Conservation (phyloP, 192 early-diverging fungal genomes). For the Linderina pennispora region DNA sequence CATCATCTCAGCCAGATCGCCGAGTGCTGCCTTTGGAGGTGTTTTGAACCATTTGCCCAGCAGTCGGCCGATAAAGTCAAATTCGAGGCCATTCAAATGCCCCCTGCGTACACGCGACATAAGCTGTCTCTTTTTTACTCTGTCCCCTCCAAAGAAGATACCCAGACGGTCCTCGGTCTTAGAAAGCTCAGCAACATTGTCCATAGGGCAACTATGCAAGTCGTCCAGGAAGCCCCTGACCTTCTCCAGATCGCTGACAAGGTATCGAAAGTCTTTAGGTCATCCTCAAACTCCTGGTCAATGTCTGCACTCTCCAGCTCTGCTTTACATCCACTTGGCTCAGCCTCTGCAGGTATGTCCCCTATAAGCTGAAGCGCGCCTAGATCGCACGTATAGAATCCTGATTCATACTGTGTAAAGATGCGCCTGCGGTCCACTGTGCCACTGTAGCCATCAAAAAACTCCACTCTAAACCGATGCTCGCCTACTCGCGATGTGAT, state of each 20-base stretch:
- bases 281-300: conserved; percentile 27
- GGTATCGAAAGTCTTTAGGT: conserved; percentile 6
- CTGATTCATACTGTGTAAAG: conserved; percentile 31
- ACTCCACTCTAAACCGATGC: conserved; percentile 20
- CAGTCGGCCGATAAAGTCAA: conserved; percentile 40
- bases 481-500: conserved; percentile 6
- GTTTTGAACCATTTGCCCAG: conserved; percentile 26
- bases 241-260: conserved; percentile 13
- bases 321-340: neutral
- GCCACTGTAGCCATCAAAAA: conserved; percentile 26
- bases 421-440: conserved; percentile 14
- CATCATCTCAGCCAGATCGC: too few species aligned
- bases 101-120: conserved; percentile 25
- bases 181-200: conserved; percentile 7
- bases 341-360: conserved; percentile 14
- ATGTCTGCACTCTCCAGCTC: conserved; percentile 2
- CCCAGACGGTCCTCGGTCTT: conserved; percentile 21
- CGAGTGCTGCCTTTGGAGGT: conserved; percentile 26
- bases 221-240: conserved; percentile 17
- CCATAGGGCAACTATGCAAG: conserved; percentile 20
- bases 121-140: conserved; percentile 9
- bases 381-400: conserved; percentile 33
- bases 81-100: conserved; percentile 30
- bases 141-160: conserved; percentile 28
- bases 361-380: conserved; percentile 29